A percentile compares a stretch with the other conserved stretches of the same genome.
phyloP scores from a whole-genome alignment of 768 basidiomycete species.

The Rossbeevera mucosa region DNA sequence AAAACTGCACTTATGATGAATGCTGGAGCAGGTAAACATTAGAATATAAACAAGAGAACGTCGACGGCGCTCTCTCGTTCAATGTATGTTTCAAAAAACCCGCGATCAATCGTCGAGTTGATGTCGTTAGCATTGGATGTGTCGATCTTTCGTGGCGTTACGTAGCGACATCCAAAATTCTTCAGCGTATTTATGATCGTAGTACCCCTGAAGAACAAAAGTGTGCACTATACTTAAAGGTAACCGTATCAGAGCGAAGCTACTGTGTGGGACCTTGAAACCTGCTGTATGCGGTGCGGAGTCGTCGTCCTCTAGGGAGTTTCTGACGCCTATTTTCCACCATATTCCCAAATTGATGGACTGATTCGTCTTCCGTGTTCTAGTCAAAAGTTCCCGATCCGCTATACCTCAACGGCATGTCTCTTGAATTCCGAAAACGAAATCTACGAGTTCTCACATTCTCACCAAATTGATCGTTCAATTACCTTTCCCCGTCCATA shows the following conservation, averaged over 20 bases:
- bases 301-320: background rate
- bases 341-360: conserved; percentile 36
- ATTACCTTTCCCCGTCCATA: background rate
- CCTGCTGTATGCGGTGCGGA: conserved; percentile 77
- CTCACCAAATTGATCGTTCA: background rate
- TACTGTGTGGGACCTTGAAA: conserved; percentile 92
- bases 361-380: background rate
- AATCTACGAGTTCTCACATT: conserved; percentile 44
- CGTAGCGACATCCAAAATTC: no score
- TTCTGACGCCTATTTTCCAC: conserved; percentile 26
- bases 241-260: conserved; percentile 77
- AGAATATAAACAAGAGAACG: background rate
- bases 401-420: conserved; percentile 80
- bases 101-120: no score
- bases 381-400: conserved; percentile 98
- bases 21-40: conserved; percentile 52
- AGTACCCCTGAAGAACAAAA: no score
- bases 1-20: conserved; percentile 82
- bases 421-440: conserved; percentile 73
- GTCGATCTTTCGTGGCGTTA: no score
- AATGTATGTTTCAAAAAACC: no score
- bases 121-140: no score
- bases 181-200: no score
- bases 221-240: no score
- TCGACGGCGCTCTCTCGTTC: no score